Base-by-base conservation (phyloP, 176 grass and related monocot genomes). In the Tillandsia fasciculata region DNA sequence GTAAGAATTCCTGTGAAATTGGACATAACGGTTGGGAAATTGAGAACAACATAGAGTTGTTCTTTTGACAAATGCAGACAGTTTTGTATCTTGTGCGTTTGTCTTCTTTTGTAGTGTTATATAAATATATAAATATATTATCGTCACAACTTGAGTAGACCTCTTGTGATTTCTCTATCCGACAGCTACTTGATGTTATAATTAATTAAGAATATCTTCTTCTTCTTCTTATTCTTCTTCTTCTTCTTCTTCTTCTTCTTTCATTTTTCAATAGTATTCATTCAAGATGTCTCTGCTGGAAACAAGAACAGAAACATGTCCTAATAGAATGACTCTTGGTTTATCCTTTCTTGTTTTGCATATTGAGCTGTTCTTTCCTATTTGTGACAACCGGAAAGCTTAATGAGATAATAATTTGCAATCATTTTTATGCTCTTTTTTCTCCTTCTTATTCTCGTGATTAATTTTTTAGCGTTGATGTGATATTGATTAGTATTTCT, bases 11-110 rank as follows among this genome's bases (percentile, higher is more conserved):
- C 77, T 64, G 49, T 66, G 42, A 81, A 63, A 68, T 88, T 73
- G 83, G 80, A 33, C 77, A 67, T 75, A 72, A 72, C 82, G 65
- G 88, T 80, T 91, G 69, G 80, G 85, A 91, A 96, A 83, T 74
- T 74, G 52, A 64, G 64, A 48, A 51, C n/a, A 52, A 1, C 0
- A 18, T 63, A 71, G 42, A 83, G 63, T 65, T 87, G 72, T 77
- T 63, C 63, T 87, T 59, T 29, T 49, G 2, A 77, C 33, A 73
- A 72, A 17, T 33, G 68, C 69, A 70, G 54, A 52, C 83, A 64
- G 15, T 29, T 42, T 14, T 61, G 56, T 18, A 23, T 9, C 12
- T 61, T 61, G 17, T n/a, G 56, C 8, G 15, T 9, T 61, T 61
- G 10, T 61, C 22, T 22, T 17, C 2, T 61, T 42, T 42, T 42